Evolutionary conservation across 805 yeast genomes (phyloP).

Genomic region (Teunomyces tritomae): DNA sequence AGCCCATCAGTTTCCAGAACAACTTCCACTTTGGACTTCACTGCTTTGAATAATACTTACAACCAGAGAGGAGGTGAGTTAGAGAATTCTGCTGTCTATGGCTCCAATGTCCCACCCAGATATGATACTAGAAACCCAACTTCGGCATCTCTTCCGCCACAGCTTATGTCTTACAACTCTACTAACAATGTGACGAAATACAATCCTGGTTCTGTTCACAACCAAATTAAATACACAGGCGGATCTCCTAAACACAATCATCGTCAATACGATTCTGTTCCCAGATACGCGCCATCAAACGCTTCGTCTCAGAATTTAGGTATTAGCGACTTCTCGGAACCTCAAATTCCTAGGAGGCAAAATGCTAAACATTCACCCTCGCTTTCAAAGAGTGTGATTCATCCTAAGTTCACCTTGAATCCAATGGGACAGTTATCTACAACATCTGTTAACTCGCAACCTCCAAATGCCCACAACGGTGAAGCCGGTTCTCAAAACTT

Average conservation of each 20-base stretch:
- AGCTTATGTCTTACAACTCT: conserved; percentile 6
- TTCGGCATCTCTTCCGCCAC: conserved; percentile 3
- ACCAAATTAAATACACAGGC: not conserved
- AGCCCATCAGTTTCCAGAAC: conserved; percentile 67
- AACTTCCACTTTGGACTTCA: conserved; percentile 38
- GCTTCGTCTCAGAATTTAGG: conserved; percentile 19
- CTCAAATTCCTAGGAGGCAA: conserved; percentile 6
- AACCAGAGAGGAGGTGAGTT: conserved; percentile 4
- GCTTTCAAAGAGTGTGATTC: not conserved
- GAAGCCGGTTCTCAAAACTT: conserved; percentile 2
- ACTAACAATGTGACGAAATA: conserved; percentile 6
- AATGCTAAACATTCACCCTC: conserved; percentile 5
- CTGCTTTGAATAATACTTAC: conserved; percentile 12
- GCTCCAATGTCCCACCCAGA: conserved; percentile 8
- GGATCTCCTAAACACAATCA: conserved; percentile 3
- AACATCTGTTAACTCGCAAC: conserved; percentile 19
- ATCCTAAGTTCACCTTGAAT: conserved; percentile 1
- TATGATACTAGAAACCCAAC: conserved; percentile 7
- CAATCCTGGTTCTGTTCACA: conserved; percentile 2
- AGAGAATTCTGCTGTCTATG: conserved; percentile 5
- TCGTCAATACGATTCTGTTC: conserved; percentile 1
- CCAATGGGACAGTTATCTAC: conserved; percentile 15
- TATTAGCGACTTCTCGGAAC: not conserved
- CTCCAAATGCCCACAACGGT: not conserved
- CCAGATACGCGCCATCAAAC: conserved; percentile 21